Percentiles rank a stretch among this genome's conserved stretches.
Conservation (phyloP, 2,329 filamentous ascomycete species). For the Phialophora verrucosa region DNA sequence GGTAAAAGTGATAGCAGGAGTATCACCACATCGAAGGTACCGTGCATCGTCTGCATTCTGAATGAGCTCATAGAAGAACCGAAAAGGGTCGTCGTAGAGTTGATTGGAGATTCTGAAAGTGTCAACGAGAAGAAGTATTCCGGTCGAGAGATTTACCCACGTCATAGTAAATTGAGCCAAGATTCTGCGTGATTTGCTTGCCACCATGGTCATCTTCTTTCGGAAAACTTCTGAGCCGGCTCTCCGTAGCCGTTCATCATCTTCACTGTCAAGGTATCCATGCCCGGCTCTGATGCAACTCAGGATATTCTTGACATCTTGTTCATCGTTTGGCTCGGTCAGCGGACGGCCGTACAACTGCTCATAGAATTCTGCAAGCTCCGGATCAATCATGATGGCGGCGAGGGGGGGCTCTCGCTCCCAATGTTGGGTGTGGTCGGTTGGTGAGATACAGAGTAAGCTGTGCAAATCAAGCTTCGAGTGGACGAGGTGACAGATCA, state of each 20-base stretch:
- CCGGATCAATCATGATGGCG: slow-evolving; percentile 18
- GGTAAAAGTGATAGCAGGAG: slow-evolving; percentile 15
- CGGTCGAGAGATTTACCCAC: slow-evolving; percentile 15
- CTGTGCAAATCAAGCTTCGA: background rate
- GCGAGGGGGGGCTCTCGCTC: slow-evolving; percentile 6
- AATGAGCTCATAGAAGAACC: slow-evolving; percentile 45
- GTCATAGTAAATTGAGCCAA: slow-evolving; percentile 27
- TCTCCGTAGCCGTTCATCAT: slow-evolving; percentile 17
- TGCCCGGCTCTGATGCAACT: slow-evolving; percentile 22
- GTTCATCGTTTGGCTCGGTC: slow-evolving; percentile 18
- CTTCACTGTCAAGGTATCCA: slow-evolving; percentile 23
- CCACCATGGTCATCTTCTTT: slow-evolving; percentile 20
- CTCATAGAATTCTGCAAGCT: slow-evolving; percentile 25
- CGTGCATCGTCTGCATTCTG: slow-evolving; percentile 52
- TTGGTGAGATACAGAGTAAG: background rate
- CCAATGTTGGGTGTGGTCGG: background rate
- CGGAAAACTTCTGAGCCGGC: slow-evolving; percentile 14
- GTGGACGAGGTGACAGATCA: background rate
- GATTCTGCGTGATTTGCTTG: slow-evolving; percentile 14
- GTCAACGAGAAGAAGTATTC: slow-evolving; percentile 8
- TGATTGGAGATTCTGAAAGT: slow-evolving; percentile 24
- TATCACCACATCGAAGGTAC: slow-evolving; percentile 11
- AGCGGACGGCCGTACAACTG: slow-evolving; percentile 17
- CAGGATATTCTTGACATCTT: slow-evolving; percentile 31
- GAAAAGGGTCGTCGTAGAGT: slow-evolving; percentile 29